Base-by-base conservation (phyloP, 2,329 filamentous ascomycete genomes). In the Colletotrichum paranaense region DNA sequence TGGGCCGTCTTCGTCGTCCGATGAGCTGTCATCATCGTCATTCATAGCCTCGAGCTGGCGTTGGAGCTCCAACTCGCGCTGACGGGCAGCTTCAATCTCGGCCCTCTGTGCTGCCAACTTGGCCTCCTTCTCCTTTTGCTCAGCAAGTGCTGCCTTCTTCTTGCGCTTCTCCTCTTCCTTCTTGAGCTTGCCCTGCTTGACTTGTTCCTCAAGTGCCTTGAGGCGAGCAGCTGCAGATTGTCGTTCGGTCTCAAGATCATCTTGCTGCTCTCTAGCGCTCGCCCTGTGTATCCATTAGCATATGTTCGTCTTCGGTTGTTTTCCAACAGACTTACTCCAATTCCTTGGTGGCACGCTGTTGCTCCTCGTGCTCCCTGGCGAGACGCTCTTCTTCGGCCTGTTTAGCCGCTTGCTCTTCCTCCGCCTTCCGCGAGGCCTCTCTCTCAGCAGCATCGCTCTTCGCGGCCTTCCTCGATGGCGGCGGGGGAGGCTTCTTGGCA, bases 151-250 rank as follows among this genome's bases (percentile, higher is more conserved):
- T 26, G 95, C 96, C 85, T 98, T 95, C 86, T 95, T 97, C 78
- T 90, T 93, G 75, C 92, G 94, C 87, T 97, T 98, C 85, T 98
- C 97, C 82, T 99, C 97, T 77, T 97, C 94, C 84, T 98, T 98
- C 87, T 95, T 96, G 65, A 98, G 85, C 86, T 98, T 99, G 78
- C 95, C 95, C 80, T 95, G 94, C 75, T 92, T 92, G 65, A 98
- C 95, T 82, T 98, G 95, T 81, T 98, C 95, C 83, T 99, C 95
- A 9, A 99, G 90, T 19, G 95, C 95, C 80, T 92, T 94, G 28
- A 98, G 89, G 63, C 95, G 94, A 75, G 94, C 93, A 77, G 93
- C 91, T 53, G 95, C 92, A 66, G 93, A 95, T 78, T 95, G 91
- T 67, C 93, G 93, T 83, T 98, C 95, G 76, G 89, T 91, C 38